Percentiles rank a stretch among this genome's conserved stretches.
Evolutionary conservation across 257 asterid species (phyloP).

Genomic region (Nicotiana sylvestris): DNA sequence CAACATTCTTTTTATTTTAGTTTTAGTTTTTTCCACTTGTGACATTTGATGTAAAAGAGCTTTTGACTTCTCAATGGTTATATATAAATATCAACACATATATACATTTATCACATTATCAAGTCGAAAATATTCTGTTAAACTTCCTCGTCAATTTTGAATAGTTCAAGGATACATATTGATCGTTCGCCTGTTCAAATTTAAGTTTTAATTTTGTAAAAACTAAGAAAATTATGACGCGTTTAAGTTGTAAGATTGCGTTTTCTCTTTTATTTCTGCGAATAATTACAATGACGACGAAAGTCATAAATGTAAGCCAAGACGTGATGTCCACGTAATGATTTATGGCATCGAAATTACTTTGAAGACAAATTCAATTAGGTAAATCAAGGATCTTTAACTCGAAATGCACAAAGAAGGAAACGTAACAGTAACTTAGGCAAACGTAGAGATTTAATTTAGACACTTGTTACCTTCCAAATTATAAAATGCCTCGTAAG

Average conservation of each 20-base stretch:
- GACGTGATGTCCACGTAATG: conserved; percentile 8
- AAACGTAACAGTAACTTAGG: not conserved
- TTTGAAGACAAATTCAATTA: not conserved
- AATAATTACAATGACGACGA: not conserved
- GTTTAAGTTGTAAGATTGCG: not conserved
- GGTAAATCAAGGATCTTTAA: not conserved
- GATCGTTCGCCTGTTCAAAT: too few species aligned
- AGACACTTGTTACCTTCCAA: too few species aligned
- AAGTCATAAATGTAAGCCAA: not conserved
- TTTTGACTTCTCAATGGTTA: not conserved
- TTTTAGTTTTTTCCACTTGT: too few species aligned
- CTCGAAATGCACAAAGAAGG: not conserved
- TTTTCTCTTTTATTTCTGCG: not conserved
- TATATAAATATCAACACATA: not conserved
- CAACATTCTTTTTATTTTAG: too few species aligned
- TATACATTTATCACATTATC: not conserved
- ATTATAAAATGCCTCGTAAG: too few species aligned
- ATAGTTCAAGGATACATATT: not conserved
- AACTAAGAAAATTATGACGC: too few species aligned
- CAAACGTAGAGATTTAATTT: too few species aligned
- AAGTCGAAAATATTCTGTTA: not conserved
- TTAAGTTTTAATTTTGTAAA: not conserved
- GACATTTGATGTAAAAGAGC: not conserved
- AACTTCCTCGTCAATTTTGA: not conserved
- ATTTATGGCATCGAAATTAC: not conserved